These are phyloP conservation scores for Stephanodiscus triporus DNA, from an alignment of 108 stramenopile genomes.

Conservation along the genomic window DNA sequence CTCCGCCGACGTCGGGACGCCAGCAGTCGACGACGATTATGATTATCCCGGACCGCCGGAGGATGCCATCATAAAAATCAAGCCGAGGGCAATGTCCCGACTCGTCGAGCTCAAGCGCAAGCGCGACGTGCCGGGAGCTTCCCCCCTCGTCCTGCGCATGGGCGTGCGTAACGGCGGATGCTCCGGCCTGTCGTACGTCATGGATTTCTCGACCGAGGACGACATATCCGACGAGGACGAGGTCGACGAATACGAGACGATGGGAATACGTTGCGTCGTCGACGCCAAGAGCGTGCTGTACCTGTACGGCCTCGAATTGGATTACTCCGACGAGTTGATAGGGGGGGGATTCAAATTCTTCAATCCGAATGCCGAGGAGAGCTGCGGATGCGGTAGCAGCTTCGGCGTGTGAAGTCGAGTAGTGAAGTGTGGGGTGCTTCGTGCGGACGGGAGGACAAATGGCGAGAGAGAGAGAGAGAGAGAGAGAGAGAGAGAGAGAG, in stretches of 20 bases:
- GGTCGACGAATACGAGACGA: constrained; percentile 67
- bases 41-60: constrained; percentile 60
- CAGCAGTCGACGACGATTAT: no score
- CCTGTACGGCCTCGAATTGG: constrained; percentile 94
- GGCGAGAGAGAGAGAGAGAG: neutral
- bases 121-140: constrained; percentile 44
- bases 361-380: constrained; percentile 97
- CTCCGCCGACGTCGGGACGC: no score
- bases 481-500: neutral
- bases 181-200: constrained; percentile 92
- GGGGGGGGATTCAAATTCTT: constrained; percentile 96
- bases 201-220: constrained; percentile 88
- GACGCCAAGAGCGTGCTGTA: constrained; percentile 94
- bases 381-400: constrained; percentile 94
- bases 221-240: constrained; percentile 86
- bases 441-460: neutral
- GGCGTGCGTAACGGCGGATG: constrained; percentile 96
- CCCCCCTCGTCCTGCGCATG: constrained; percentile 82
- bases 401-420: constrained; percentile 95
- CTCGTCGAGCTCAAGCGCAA: constrained; percentile 77
- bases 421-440: no score
- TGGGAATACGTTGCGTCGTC: constrained; percentile 89
- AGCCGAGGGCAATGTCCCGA: constrained; percentile 82
- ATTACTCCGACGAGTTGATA: constrained; percentile 94
- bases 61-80: constrained; percentile 76